A percentile compares a stretch with the other conserved stretches of the same genome.
Conservation (phyloP, 371 early-diverging fungal genomes). For the Zopfochytrium polystomum region DNA sequence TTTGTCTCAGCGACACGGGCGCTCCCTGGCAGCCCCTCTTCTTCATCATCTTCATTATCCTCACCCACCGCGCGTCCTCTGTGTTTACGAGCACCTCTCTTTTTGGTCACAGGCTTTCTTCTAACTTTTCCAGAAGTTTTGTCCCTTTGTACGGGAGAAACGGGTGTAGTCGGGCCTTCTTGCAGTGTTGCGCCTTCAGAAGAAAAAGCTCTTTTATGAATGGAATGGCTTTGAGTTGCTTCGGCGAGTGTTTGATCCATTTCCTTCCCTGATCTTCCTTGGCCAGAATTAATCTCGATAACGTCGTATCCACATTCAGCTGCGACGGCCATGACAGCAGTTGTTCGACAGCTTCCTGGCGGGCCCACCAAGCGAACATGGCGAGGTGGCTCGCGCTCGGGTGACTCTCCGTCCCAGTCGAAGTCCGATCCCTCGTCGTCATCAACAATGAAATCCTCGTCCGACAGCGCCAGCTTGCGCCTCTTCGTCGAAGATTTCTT, state of each 20-base stretch:
- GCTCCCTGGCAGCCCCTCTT: neutral
- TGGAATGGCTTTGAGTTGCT: conserved; percentile 66
- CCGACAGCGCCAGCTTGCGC: neutral
- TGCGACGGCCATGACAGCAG: conserved; percentile 72
- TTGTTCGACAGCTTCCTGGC: conserved; percentile 73
- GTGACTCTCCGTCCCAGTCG: neutral
- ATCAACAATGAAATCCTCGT: conserved; percentile 9
- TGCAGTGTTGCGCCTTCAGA: neutral
- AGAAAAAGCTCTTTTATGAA: neutral
- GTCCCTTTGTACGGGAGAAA: neutral
- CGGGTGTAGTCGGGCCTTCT: neutral
- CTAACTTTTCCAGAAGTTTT: neutral
- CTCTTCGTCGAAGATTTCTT: neutral
- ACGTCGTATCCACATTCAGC: conserved; percentile 68
- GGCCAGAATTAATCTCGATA: conserved; percentile 71
- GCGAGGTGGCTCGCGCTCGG: neutral
- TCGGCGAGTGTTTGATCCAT: conserved; percentile 63
- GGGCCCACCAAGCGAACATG: conserved; percentile 64
- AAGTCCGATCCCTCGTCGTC: conserved; percentile 13
- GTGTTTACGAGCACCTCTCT: neutral
- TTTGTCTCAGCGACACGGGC: neutral
- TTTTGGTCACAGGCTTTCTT: neutral
- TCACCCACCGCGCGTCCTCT: neutral
- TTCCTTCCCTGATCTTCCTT: conserved; percentile 68
- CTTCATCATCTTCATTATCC: conserved; percentile 12